Conservation (phyloP, 495 filamentous ascomycete species). For the Penicillium coffeae region DNA sequence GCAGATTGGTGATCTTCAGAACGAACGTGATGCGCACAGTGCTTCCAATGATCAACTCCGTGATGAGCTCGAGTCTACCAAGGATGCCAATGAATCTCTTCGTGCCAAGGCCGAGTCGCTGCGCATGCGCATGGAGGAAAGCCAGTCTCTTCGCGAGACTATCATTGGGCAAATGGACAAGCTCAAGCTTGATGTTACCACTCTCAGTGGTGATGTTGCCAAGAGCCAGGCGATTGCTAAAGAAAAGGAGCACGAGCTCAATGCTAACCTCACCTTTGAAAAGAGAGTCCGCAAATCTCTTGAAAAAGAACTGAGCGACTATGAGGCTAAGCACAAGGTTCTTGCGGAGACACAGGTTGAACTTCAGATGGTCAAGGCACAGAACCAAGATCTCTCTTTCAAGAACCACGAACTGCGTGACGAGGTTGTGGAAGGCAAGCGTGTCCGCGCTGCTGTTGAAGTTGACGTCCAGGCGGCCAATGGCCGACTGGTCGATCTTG, state of each 20-base stretch:
- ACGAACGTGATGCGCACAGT: conserved; percentile 59
- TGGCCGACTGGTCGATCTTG: conserved; percentile 73
- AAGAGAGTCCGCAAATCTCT: neutral
- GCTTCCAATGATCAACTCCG: conserved; percentile 53
- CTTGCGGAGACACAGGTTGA: neutral
- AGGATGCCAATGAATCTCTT: conserved; percentile 55
- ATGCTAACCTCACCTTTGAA: neutral
- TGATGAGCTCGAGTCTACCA: conserved; percentile 49
- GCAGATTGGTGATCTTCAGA: conserved; percentile 38
- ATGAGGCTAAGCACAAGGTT: neutral
- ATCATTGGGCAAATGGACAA: conserved; percentile 76
- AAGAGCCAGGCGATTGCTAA: conserved; percentile 73
- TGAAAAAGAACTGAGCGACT: neutral
- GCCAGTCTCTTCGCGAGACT: conserved; percentile 68
- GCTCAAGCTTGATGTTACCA: conserved; percentile 80
- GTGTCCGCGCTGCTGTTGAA: conserved; percentile 72
- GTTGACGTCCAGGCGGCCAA: conserved; percentile 76
- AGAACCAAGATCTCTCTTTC: neutral
- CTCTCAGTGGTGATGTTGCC: conserved; percentile 68
- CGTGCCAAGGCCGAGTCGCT: conserved; percentile 64
- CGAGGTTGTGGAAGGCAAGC: conserved; percentile 63
- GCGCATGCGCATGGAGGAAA: conserved; percentile 77
- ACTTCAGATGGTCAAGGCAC: neutral
- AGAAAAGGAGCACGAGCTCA: conserved; percentile 50
- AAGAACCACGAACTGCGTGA: neutral